Conservation (phyloP, 345 rosid species). For the Eucalyptus polybractea region DNA sequence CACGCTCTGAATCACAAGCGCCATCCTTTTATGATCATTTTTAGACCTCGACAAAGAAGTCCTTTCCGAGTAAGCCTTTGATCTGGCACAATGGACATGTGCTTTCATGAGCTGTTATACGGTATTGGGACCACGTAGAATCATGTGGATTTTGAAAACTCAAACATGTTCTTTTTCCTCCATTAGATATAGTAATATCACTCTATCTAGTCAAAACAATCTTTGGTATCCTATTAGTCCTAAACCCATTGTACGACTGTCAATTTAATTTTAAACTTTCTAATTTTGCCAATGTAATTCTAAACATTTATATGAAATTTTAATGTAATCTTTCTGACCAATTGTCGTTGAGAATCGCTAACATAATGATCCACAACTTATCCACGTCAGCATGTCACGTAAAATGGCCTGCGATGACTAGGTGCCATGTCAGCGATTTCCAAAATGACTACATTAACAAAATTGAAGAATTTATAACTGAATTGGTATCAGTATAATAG, state of each 20-base stretch:
- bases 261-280: background rate
- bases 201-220: background rate
- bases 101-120: background rate
- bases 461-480: no score
- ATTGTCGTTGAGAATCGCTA: no score
- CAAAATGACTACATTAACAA: no score
- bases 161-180: background rate
- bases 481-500: no score
- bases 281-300: background rate
- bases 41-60: background rate
- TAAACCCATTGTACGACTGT: rapidly evolving
- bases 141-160: background rate
- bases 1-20: background rate
- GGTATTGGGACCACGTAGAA: background rate
- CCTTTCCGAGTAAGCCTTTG: background rate
- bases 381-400: no score
- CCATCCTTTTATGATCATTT: background rate
- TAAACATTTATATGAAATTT: no score
- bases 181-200: background rate
- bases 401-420: no score
- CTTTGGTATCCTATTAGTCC: background rate
- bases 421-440: no score
- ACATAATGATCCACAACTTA: no score
- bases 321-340: no score
- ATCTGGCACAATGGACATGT: background rate